Base-by-base conservation (phyloP, 345 rosid species). In the Camelina sativa region DNA sequence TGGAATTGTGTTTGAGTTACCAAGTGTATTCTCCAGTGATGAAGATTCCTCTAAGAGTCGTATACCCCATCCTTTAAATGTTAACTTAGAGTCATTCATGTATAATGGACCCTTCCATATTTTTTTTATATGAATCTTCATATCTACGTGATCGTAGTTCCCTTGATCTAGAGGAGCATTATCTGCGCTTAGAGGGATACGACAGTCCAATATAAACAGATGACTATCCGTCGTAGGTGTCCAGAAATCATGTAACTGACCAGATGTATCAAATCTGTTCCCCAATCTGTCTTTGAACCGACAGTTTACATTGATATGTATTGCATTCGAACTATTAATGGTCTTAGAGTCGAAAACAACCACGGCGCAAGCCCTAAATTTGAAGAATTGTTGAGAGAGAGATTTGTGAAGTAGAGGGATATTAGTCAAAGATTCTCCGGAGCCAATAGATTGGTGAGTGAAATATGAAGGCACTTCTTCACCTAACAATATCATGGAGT, bases 391-490 rank as follows among this genome's bases (percentile, higher is more conserved):
- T 44, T 32, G 71, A 11, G 19, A 54, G 8, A 20, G 10, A 32
- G 48, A n/a, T 0, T 0, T 19, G 0, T 44, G 12, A 53, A 34
- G 57, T 44, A 64, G 40, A 73, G 77, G 77, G 38, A 73, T 6
- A 59, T 59, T 61, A 47, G 44, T 64, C 0, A 54, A 12, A 28
- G 46, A 20, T 6, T 17, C 64, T 19, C 12, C 30, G 30, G 30
- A 25, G 4, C 30, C 30, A 25, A 25, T 32, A 17, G 65, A 20
- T 1, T 9, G 55, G 47, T 73, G 57, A 44, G 50, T 32, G 57
- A 73, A 72, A 53, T 73, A 73, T 17, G 63, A 43, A 5, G 22
- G 70, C 44, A 72, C 46, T 62, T 23, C 55, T 63, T 63, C 76
- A 53, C 76, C 62, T 11, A 43, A 51, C 9, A 72, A 4, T 0